Evolutionary conservation across 2,329 filamentous ascomycete species (phyloP).

Genomic region (Cladophialophora exuberans): DNA sequence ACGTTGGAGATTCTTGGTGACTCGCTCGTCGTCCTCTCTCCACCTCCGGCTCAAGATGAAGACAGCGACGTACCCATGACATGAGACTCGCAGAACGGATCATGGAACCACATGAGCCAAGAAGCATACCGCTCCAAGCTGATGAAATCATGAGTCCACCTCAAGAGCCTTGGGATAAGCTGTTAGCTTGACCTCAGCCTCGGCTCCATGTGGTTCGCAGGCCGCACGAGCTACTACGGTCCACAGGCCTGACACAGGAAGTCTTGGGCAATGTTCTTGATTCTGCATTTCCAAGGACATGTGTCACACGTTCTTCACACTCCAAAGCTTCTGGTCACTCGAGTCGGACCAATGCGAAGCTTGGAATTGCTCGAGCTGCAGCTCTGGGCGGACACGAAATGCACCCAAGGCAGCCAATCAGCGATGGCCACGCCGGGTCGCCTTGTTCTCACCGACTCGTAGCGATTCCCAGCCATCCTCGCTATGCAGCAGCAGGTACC

Average conservation of each 20-base stretch:
- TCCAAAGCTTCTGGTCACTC: constrained; percentile 8
- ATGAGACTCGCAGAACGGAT: constrained; percentile 1
- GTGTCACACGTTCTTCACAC: neutral
- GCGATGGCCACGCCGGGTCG: constrained; percentile 23
- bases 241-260: neutral
- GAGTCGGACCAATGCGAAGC: constrained; percentile 3
- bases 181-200: too few species aligned
- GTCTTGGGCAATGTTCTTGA: neutral
- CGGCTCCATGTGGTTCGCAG: too few species aligned
- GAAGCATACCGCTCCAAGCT: too few species aligned
- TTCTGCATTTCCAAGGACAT: neutral
- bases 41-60: constrained; percentile 4
- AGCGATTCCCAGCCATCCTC: too few species aligned
- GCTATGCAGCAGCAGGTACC: constrained; percentile 13
- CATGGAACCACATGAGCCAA: too few species aligned
- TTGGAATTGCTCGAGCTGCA: constrained; percentile 1
- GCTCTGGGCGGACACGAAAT: constrained; percentile 1
- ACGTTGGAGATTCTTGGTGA: constrained; percentile 35
- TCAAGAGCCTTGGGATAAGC: too few species aligned
- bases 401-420: constrained; percentile 26
- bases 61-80: constrained; percentile 3
- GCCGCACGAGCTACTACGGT: too few species aligned
- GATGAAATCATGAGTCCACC: too few species aligned
- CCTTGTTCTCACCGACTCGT: constrained; percentile 25
- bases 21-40: constrained; percentile 8